Percentiles rank a stretch among this genome's conserved stretches.
Evolutionary conservation across 179 eudicot genomes (phyloP).

Genomic region (Gypsophila paniculata): DNA sequence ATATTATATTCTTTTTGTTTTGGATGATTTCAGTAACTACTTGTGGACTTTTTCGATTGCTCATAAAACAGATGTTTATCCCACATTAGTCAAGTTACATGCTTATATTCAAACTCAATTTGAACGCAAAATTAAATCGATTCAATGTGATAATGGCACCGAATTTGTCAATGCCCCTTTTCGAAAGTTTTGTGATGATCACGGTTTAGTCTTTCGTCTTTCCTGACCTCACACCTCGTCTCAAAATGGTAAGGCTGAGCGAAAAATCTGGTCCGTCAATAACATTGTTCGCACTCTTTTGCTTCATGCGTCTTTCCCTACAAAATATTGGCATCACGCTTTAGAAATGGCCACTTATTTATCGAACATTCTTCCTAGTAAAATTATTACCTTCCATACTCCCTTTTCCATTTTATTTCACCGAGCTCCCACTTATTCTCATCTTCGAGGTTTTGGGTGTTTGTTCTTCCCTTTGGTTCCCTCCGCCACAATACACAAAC

Average conservation of each 20-base stretch:
- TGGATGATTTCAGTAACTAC: not conserved
- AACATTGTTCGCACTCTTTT: too few relatives aligned
- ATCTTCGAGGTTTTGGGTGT: too few relatives aligned
- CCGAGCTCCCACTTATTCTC: too few relatives aligned
- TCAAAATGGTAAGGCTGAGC: not conserved
- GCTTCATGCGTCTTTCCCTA: not conserved
- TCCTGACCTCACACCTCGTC: not conserved
- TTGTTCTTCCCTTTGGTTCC: not conserved
- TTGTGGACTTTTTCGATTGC: not conserved
- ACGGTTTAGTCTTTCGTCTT: not conserved
- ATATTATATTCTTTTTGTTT: not conserved
- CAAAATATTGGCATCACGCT: not conserved
- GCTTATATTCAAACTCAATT: not conserved
- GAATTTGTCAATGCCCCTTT: not conserved
- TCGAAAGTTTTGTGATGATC: not conserved
- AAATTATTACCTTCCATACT: not conserved
- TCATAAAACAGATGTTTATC: not conserved
- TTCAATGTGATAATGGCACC: slow-evolving; percentile 2
- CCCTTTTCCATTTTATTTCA: not conserved
- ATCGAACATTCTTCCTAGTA: too few relatives aligned
- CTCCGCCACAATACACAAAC: not conserved
- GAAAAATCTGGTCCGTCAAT: too few relatives aligned
- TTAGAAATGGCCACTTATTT: too few relatives aligned
- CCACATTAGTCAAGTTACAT: not conserved
- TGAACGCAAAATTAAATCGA: not conserved